Evolutionary conservation across 73 alveolate species (phyloP).

Genomic region (Uronychia binucleata): DNA sequence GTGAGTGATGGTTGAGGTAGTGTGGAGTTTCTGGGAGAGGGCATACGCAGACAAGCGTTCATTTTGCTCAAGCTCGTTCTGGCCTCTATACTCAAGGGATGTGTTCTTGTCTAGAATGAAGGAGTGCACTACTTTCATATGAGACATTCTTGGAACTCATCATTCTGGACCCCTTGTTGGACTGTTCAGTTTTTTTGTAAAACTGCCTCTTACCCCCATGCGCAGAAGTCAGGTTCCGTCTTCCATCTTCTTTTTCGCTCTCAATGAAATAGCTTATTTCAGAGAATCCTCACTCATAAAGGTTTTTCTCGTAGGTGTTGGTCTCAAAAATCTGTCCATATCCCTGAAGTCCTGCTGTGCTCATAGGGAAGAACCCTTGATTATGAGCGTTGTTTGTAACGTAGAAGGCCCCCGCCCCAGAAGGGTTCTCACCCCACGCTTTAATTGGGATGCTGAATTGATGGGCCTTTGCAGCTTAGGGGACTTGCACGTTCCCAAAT

Average conservation of each 20-base stretch:
- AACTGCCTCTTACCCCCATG: background rate
- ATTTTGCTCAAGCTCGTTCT: background rate
- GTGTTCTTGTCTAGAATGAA: background rate
- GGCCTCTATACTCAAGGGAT: background rate
- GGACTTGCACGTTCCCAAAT: background rate
- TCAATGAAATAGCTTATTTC: background rate
- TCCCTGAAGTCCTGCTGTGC: background rate
- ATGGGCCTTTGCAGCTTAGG: background rate
- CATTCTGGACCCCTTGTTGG: background rate
- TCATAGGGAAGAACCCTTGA: background rate
- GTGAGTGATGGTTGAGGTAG: conserved; percentile 5
- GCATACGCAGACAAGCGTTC: background rate
- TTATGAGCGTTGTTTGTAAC: background rate
- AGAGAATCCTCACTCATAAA: background rate
- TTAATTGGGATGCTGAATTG: background rate
- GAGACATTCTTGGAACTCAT: background rate
- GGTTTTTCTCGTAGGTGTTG: background rate
- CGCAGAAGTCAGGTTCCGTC: background rate
- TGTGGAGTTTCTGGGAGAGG: too few relatives aligned
- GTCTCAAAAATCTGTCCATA: background rate
- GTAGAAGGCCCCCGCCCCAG: background rate
- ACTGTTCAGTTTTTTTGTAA: background rate
- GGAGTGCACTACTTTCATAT: background rate
- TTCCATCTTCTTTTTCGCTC: background rate
- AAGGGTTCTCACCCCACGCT: background rate